Evolutionary conservation across 768 basidiomycete species (phyloP).

Genomic region (Boletus vermiculosoides): DNA sequence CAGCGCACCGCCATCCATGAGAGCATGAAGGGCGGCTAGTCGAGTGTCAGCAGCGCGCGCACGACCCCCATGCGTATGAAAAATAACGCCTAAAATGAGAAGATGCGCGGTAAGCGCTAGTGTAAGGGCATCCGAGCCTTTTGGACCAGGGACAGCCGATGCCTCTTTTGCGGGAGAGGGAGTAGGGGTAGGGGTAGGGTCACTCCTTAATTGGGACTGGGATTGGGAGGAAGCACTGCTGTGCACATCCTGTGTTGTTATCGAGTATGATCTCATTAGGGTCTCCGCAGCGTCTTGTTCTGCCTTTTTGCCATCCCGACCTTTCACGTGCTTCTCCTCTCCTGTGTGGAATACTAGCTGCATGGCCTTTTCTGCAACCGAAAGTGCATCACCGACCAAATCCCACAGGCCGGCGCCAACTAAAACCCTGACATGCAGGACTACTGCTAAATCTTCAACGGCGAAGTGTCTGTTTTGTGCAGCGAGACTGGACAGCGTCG

Average conservation of each 20-base stretch:
- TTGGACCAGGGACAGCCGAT: constrained; percentile 14
- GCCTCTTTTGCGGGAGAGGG: constrained; percentile 3
- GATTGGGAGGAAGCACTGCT: constrained; percentile 22
- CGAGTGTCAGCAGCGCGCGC: constrained; percentile 47
- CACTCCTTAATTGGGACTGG: constrained; percentile 16
- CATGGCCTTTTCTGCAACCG: constrained; percentile 49
- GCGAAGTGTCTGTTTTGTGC: constrained; percentile 36
- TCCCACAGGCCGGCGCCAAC: constrained; percentile 56
- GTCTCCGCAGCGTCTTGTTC: constrained; percentile 13
- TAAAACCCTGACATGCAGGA: constrained; percentile 58
- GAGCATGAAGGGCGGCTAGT: constrained; percentile 58
- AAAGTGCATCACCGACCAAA: constrained; percentile 47
- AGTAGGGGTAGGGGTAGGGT: not conserved
- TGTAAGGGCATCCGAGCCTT: constrained; percentile 33
- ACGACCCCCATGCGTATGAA: constrained; percentile 58
- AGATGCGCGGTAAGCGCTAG: constrained; percentile 52
- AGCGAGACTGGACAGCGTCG: constrained; percentile 35
- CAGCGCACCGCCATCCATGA: constrained; percentile 58
- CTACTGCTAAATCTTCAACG: constrained; percentile 49
- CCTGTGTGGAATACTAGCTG: constrained; percentile 34
- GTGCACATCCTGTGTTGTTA: constrained; percentile 30
- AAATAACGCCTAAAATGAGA: constrained; percentile 61
- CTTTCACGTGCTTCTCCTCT: constrained; percentile 6
- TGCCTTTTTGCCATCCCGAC: constrained; percentile 3
- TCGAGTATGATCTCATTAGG: constrained; percentile 31